Percentiles rank a stretch among this genome's conserved stretches.
Evolutionary conservation across 2,329 filamentous ascomycete species (phyloP).

Genomic region (Knufia fluminis): DNA sequence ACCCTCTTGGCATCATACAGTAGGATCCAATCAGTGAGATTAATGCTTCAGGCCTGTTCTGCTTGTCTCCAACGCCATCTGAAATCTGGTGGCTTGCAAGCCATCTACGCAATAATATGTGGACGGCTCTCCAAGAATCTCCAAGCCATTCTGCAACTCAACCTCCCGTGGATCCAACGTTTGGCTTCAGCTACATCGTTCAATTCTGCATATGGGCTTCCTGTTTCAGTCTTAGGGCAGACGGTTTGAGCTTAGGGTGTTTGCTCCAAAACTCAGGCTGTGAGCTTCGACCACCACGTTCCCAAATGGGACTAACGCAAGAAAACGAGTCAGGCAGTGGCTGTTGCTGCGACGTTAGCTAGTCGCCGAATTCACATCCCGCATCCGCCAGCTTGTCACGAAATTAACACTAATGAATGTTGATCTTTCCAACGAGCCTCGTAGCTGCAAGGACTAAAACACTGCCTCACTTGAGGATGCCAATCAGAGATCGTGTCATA

Average conservation of each 20-base stretch:
- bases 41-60: too few species aligned
- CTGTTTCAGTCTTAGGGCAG: not conserved
- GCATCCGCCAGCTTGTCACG: not conserved
- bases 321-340: not conserved
- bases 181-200: not conserved
- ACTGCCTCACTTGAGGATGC: conserved; percentile 1
- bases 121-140: not conserved
- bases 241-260: not conserved
- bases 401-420: not conserved
- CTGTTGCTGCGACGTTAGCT: not conserved
- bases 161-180: not conserved
- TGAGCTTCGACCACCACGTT: not conserved
- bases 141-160: conserved; percentile 1
- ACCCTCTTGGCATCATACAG: not conserved
- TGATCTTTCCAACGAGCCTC: not conserved
- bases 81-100: conserved; percentile 8
- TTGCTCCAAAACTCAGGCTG: too few species aligned
- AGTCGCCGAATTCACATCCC: not conserved
- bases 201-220: not conserved
- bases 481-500: not conserved
- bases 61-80: not conserved
- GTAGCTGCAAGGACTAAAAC: not conserved
- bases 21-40: too few species aligned
- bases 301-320: not conserved
- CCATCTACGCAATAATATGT: conserved; percentile 1